Evolutionary conservation across 225 moss, liverwort and hornwort species (phyloP), one percentile per base, ranked within the genome.

Genomic region (Rhytidiadelphus loreus): DNA sequence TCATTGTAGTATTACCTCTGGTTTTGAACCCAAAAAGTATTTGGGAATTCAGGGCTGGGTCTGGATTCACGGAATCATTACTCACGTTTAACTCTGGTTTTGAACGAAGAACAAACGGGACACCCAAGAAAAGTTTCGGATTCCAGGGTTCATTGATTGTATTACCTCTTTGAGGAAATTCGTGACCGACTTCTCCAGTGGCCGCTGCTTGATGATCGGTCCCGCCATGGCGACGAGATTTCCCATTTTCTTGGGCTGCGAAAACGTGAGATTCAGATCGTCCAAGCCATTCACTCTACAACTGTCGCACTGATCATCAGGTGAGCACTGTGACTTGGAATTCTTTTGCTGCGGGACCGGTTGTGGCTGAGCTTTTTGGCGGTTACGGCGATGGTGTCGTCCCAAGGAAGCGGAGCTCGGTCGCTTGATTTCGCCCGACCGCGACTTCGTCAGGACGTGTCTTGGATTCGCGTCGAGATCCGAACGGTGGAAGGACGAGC

Each of bases 111-210:
- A 9, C 9, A 21, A 13, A 19, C 19, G 8, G 12, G 14, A 22
- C 11, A 17, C 5, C 13, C 6, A n/a, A 4, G 26, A 11, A 6
- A 23, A 8, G 7, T 4, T 19, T 1, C 7, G 10, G 8, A 41
- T 5, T 29, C 41, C 0, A 13, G 29, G 19, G 3, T 12, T 19
- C 19, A 11, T 2, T 5, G 9, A 16, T 21, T 32, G 5, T 8
- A 35, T 16, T n/a, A 86, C 86, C 81, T 94, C 92, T 53, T 89
- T 91, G 4, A 93, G 53, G 20, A 93, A 94, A 52, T 93, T 86
- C 7, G 94, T 91, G 39, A 91, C 92, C 5, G 94, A 92, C 53
- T 92, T 86, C 77, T 94, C 94, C 12, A 92, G 72, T 10, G 92
- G 90, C 64, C 90, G 87, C 83, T 92, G 91, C 85, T 94, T 94